phyloP scores from a whole-genome alignment of 306 rosid species.

The cucumber (Cucumis sativus) region DNA sequence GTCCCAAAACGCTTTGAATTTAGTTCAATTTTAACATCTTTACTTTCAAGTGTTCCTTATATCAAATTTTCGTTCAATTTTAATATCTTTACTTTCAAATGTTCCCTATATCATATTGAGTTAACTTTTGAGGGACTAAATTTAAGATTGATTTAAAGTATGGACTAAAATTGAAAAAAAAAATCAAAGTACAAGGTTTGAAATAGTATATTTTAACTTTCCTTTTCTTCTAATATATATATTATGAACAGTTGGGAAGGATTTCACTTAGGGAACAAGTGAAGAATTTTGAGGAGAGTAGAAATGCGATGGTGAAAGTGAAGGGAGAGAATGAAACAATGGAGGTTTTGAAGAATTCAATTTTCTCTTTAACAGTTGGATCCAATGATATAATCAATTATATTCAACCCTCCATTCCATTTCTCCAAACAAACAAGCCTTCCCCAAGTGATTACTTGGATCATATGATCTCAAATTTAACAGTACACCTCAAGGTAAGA shows the following conservation, averaged over 20 bases:
- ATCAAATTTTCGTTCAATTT: too few relatives aligned
- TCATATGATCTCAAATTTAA: slow-evolving; percentile 36
- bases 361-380: slow-evolving; percentile 39
- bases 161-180: too few relatives aligned
- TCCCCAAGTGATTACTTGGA: slow-evolving; percentile 21
- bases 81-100: too few relatives aligned
- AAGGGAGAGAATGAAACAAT: slow-evolving; percentile 28
- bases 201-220: too few relatives aligned
- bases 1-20: too few relatives aligned
- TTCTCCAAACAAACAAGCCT: slow-evolving; percentile 17
- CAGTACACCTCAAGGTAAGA: slow-evolving; percentile 33
- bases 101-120: too few relatives aligned
- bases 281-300: slow-evolving; percentile 27
- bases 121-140: too few relatives aligned
- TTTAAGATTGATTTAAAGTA: too few relatives aligned
- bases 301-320: slow-evolving; percentile 15
- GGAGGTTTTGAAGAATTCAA: slow-evolving; percentile 27
- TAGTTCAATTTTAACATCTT: too few relatives aligned
- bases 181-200: too few relatives aligned
- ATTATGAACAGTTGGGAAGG: slow-evolving; percentile 25
- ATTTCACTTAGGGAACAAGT: slow-evolving; percentile 33
- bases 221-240: background rate
- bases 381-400: slow-evolving; percentile 42
- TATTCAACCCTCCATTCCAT: slow-evolving; percentile 32
- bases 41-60: too few relatives aligned